phyloP scores from a whole-genome alignment of 2,329 filamentous ascomycete genomes.

The Xylariaceae sp. region DNA sequence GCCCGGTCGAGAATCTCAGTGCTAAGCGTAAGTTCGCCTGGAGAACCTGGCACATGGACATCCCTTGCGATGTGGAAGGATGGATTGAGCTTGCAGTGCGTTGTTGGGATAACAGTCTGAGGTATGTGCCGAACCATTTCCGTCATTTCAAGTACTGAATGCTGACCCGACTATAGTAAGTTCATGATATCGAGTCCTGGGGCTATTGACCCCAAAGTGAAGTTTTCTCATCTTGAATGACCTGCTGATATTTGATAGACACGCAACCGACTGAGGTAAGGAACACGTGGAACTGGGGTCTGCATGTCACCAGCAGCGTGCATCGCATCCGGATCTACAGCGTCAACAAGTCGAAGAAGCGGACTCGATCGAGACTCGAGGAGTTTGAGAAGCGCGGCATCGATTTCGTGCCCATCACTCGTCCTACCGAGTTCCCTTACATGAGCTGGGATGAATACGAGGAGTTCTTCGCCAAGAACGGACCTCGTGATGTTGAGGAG shows the following conservation, averaged over 20 bases:
- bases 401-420: constrained; percentile 49
- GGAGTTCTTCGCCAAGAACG: constrained; percentile 21
- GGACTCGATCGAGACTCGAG: constrained; percentile 46
- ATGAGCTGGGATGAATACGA: constrained; percentile 27
- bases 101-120: constrained; percentile 55
- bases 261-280: constrained; percentile 53
- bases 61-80: constrained; percentile 58
- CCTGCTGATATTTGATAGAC: constrained; percentile 37
- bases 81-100: constrained; percentile 56
- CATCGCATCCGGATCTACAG: constrained; percentile 59
- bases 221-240: too few relatives aligned
- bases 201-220: too few relatives aligned
- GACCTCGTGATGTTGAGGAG: constrained; percentile 25
- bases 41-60: constrained; percentile 57
- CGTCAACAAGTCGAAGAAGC: constrained; percentile 48
- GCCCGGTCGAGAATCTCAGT: constrained; percentile 54
- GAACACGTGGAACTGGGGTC: constrained; percentile 57
- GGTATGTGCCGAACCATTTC: constrained; percentile 5
- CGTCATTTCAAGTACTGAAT: background rate
- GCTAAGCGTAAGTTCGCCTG: constrained; percentile 59
- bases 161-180: constrained; percentile 10
- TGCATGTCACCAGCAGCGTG: constrained; percentile 59
- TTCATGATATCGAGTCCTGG: background rate
- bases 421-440: constrained; percentile 24
- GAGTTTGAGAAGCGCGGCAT: constrained; percentile 45